Conservation (phyloP, 495 filamentous ascomycete species). For the Lichina pygmaea region DNA sequence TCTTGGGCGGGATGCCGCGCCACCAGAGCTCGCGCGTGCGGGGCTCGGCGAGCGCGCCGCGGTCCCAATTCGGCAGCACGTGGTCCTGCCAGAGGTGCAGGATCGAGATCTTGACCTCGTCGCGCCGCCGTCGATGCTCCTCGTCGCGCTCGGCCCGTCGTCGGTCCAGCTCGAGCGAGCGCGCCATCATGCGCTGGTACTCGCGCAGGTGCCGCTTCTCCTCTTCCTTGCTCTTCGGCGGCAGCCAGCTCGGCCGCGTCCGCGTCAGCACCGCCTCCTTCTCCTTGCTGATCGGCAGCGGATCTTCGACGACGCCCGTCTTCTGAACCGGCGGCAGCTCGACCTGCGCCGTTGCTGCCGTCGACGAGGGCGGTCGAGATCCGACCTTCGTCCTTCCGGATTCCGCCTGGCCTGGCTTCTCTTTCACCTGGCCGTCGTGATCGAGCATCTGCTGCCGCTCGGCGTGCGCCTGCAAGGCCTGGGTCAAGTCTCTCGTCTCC, state of each 20-base stretch:
- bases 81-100: constrained; percentile 69
- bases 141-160: constrained; percentile 18
- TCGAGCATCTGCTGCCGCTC: constrained; percentile 20
- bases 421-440: not conserved
- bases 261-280: constrained; percentile 80
- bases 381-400: not conserved
- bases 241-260: constrained; percentile 83
- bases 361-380: not conserved
- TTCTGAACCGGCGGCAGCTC: constrained; percentile 64
- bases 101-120: constrained; percentile 32
- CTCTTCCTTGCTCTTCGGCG: constrained; percentile 79
- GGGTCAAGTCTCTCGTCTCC: constrained; percentile 70
- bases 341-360: constrained; percentile 3
- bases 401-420: not conserved
- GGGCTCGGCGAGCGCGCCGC: constrained; percentile 33
- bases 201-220: constrained; percentile 77
- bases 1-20: constrained; percentile 60
- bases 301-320: constrained; percentile 87
- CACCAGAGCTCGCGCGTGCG: constrained; percentile 81
- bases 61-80: constrained; percentile 65
- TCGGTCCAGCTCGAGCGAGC: constrained; percentile 37
- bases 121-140: constrained; percentile 28
- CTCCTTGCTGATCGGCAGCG: constrained; percentile 82
- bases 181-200: constrained; percentile 81
- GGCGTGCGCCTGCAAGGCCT: constrained; percentile 67